Conservation (phyloP, 495 filamentous ascomycete species). For the Aspergillus taichungensis region DNA sequence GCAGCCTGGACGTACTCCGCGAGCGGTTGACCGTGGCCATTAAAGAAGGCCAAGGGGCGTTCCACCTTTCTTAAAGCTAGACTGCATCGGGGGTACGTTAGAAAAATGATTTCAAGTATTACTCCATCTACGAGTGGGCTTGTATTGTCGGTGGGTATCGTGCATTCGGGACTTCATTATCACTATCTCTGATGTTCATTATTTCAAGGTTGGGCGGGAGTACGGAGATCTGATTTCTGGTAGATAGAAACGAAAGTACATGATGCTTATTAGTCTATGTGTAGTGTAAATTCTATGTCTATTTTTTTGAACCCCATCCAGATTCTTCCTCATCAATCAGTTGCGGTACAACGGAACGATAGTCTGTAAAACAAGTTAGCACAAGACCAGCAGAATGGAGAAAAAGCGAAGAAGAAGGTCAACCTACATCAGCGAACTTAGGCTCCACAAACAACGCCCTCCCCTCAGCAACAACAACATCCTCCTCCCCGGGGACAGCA, state of each 20-base stretch:
- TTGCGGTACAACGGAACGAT: slow-evolving; percentile 32
- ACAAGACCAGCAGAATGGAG: neutral
- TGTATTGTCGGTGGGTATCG: neutral
- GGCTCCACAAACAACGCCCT: slow-evolving; percentile 86
- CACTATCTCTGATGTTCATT: slow-evolving; percentile 2
- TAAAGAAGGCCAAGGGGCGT: slow-evolving; percentile 96
- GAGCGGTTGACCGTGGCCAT: slow-evolving; percentile 76
- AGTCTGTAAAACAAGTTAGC: slow-evolving; percentile 21
- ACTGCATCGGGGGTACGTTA: neutral
- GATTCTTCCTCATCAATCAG: slow-evolving; percentile 2
- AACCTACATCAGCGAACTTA: slow-evolving; percentile 62
- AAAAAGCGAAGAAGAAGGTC: neutral
- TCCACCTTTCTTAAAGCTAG: slow-evolving; percentile 71
- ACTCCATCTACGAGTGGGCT: neutral
- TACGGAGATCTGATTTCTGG: slow-evolving; percentile 6
- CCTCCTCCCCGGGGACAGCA: slow-evolving; percentile 40
- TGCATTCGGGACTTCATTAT: slow-evolving; percentile 4
- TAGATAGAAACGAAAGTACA: slow-evolving; percentile 32
- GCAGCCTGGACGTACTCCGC: slow-evolving; percentile 62
- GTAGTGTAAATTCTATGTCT: slow-evolving; percentile 1
- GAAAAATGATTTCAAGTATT: neutral
- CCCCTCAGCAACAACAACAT: slow-evolving; percentile 61
- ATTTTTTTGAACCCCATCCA: slow-evolving; percentile 1
- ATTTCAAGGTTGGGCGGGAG: slow-evolving; percentile 12
- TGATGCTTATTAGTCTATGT: neutral